Percentiles rank a stretch among this genome's conserved stretches.
Evolutionary conservation across 106 monocot species (phyloP).

Genomic region (Dioscorea alata): DNA sequence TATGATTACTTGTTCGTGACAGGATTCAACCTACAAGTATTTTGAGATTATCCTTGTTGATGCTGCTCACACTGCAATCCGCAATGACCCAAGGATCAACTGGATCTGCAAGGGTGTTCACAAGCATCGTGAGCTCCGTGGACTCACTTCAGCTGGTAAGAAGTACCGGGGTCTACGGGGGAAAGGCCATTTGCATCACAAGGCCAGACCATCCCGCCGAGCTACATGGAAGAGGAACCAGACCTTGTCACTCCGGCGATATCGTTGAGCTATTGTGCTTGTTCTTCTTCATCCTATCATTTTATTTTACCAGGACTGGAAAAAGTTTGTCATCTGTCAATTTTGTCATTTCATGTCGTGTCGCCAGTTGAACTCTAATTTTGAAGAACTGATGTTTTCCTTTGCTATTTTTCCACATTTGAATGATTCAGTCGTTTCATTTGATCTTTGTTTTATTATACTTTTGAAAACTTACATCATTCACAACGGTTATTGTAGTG

Average conservation of each 20-base stretch:
- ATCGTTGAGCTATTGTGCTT: conserved; percentile 23
- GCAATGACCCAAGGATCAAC: conserved; percentile 62
- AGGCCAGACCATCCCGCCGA: conserved; percentile 57
- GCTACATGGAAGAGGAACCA: conserved; percentile 85
- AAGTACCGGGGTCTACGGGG: conserved; percentile 53
- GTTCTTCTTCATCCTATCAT: no score
- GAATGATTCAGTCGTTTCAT: no score
- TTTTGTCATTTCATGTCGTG: no score
- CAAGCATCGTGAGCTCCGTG: conserved; percentile 56
- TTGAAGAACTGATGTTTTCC: no score
- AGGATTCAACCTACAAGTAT: conserved; percentile 75
- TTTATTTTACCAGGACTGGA: no score
- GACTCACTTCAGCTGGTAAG: conserved; percentile 51
- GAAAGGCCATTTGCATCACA: conserved; percentile 48
- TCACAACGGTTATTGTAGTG: no score
- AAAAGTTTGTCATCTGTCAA: no score
- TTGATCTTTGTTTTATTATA: no score
- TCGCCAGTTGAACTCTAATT: no score
- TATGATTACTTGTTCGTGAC: background rate
- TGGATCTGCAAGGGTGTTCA: conserved; percentile 64
- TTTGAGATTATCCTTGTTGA: conserved; percentile 65
- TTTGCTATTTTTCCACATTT: no score
- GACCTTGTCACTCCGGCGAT: conserved; percentile 62
- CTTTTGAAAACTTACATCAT: no score
- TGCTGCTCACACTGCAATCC: conserved; percentile 54